Conservation (phyloP, 2,329 filamentous ascomycete species). For the Didymosphaeria variabile region DNA sequence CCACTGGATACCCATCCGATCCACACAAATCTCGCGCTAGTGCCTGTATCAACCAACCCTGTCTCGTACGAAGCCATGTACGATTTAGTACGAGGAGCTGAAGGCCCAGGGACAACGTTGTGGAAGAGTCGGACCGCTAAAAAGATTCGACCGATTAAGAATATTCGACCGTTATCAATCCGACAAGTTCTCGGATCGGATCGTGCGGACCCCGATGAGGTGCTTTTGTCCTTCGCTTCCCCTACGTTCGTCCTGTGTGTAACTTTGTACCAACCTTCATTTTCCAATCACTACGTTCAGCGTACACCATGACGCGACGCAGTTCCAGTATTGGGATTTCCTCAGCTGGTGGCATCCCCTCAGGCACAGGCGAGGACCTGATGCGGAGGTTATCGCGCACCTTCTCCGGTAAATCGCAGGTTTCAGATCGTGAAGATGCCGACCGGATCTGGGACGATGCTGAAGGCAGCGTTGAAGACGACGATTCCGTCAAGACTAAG, state of each 20-base stretch:
- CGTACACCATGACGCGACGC: conserved; percentile 11
- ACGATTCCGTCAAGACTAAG: conserved; percentile 10
- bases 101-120: background rate
- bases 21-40: conserved; percentile 1
- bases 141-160: background rate
- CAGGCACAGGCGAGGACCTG: conserved; percentile 9
- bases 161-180: background rate
- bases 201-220: background rate
- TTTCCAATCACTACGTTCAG: background rate
- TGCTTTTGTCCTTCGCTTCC: background rate
- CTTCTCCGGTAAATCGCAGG: conserved; percentile 4
- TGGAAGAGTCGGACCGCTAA: background rate
- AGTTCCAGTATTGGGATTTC: background rate
- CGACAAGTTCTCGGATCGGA: background rate
- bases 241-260: background rate
- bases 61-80: background rate
- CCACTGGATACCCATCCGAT: background rate
- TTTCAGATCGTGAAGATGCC: background rate
- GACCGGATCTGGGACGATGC: conserved; percentile 1
- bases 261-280: background rate
- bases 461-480: background rate
- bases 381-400: conserved; percentile 2
- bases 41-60: background rate
- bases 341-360: background rate
- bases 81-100: background rate